Evolutionary conservation across 345 rosid genomes (phyloP).

Genomic region (Camelina sativa): DNA sequence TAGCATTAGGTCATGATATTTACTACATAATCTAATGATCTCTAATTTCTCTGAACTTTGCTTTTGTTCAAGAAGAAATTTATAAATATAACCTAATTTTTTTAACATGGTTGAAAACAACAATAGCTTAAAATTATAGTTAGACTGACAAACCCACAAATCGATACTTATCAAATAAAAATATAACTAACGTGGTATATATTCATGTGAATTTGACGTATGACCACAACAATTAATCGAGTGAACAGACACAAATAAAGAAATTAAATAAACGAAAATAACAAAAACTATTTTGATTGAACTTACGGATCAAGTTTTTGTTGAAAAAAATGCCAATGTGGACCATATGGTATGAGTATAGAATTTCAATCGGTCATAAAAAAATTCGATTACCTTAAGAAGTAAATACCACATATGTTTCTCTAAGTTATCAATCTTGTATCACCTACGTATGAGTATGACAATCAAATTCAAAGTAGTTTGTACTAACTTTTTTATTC

Average conservation of each 20-base stretch:
- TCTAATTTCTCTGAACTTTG: slow-evolving; percentile 18
- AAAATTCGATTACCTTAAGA: not conserved
- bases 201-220: not conserved
- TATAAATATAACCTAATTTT: not conserved
- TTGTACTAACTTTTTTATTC: not conserved
- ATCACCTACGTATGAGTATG: not conserved
- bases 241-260: not conserved
- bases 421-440: not conserved
- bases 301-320: slow-evolving; percentile 14
- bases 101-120: not conserved
- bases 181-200: not conserved
- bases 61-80: not conserved
- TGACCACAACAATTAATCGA: not conserved
- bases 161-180: not conserved
- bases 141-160: not conserved
- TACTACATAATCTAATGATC: slow-evolving; percentile 23
- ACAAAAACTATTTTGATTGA: not conserved
- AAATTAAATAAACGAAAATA: not conserved
- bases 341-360: slow-evolving; percentile 10
- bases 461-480: not conserved
- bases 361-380: not conserved
- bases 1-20: slow-evolving; percentile 37
- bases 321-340: not conserved
- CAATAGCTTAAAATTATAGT: too few relatives aligned
- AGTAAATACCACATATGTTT: not conserved